Evolutionary conservation across 768 basidiomycete species (phyloP), one percentile per base, ranked within the genome.

Genomic region (Naganishia onofrii): DNA sequence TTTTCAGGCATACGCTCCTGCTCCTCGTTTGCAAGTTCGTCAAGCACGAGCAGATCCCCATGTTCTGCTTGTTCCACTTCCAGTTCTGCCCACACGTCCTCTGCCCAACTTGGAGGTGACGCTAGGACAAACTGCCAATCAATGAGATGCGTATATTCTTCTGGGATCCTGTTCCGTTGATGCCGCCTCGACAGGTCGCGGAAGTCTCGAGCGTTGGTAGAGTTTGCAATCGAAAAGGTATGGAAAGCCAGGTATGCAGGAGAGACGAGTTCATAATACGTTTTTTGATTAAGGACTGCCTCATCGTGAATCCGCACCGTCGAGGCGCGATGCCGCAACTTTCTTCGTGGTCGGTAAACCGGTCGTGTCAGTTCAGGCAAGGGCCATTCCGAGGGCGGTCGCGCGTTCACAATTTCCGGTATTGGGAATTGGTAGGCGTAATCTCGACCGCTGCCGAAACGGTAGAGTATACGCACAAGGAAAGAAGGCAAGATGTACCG

Each of bases 11-110:
- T 66, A 48, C 63, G 66, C 34, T 67, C 63, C 15, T 38, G 21
- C 17, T 52, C 65, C 13, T 71, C 71, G 19, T 55, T 57, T 3
- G 65, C 46, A 60, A 77, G 52, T 7, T 65, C 73, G 26, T 73
- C 71, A 55, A 78, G 51, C 28, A 74, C 58, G 15, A 78, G 51
- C 51, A 78, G 23, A 70, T 78, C 77, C n/a, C 71, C 71, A 70
- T 70, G 71, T 52, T 51, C 36, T 51, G 70, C 52, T 29, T 70
- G 60, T 54, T 78, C 74, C 26, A 26, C 53, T 21, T 66, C 65
- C 17, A 74, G 66, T 26, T 60, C 69, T 53, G 42, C 52, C 58
- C 75, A 73, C 19, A 73, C 71, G 6, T 31, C 46, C 34, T 60
- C 70, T 10, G 53, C 53, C 53, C 54, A 51, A 21, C 29, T 32